These are phyloP conservation scores for Candida insectorum DNA, from an alignment of 805 yeast genomes.

Conservation along the genomic window DNA sequence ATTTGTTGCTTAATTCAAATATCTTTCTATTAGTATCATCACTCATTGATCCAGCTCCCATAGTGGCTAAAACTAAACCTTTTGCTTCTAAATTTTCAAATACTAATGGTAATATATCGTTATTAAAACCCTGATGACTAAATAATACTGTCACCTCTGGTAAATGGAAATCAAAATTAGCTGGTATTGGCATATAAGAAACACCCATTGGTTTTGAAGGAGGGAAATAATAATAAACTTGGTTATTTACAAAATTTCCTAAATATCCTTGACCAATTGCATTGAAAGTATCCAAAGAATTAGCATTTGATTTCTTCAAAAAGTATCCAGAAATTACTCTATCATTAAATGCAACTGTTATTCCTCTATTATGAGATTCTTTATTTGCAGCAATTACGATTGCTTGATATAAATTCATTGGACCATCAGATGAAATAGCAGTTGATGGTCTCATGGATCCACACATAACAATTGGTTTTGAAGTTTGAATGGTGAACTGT, in stretches of 20 bases:
- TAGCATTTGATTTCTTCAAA: slow-evolving; percentile 68
- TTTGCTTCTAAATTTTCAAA: slow-evolving; percentile 42
- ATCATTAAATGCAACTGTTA: slow-evolving; percentile 63
- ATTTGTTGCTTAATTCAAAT: slow-evolving; percentile 31
- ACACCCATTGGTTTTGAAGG: slow-evolving; percentile 55
- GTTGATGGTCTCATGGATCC: slow-evolving; percentile 78
- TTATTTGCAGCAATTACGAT: slow-evolving; percentile 56
- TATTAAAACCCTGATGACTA: slow-evolving; percentile 59
- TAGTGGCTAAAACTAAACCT: slow-evolving; percentile 64
- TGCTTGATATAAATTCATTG: slow-evolving; percentile 70
- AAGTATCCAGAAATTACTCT: slow-evolving; percentile 68
- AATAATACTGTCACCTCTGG: slow-evolving; percentile 55
- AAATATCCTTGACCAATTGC: slow-evolving; percentile 66
- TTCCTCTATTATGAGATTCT: slow-evolving; percentile 54
- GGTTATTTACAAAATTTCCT: slow-evolving; percentile 67
- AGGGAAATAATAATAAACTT: slow-evolving; percentile 62
- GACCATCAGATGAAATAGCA: slow-evolving; percentile 68
- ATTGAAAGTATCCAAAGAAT: slow-evolving; percentile 67
- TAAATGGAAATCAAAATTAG: slow-evolving; percentile 19
- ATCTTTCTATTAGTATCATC: slow-evolving; percentile 45
- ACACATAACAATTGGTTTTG: slow-evolving; percentile 60
- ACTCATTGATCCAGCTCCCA: slow-evolving; percentile 69
- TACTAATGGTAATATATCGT: slow-evolving; percentile 44
- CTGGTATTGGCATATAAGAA: slow-evolving; percentile 27
- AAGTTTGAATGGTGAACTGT: slow-evolving; percentile 43